These are phyloP conservation scores for Talaromyces liani DNA, from an alignment of 495 filamentous ascomycete species.

Conservation along the genomic window DNA sequence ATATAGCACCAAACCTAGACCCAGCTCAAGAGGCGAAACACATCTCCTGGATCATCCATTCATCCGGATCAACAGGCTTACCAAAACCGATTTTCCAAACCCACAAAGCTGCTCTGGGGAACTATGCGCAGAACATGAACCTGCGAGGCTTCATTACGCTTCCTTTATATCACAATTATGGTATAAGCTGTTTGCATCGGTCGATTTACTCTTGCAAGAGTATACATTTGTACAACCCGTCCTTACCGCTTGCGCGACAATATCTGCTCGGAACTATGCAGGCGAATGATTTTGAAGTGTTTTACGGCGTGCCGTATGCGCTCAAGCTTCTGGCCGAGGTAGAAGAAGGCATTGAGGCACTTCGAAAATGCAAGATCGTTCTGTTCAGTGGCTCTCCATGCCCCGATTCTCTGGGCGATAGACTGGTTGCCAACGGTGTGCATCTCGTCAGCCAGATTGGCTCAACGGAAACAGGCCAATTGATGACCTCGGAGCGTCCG, in stretches of 20 bases:
- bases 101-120: slow-evolving; percentile 28
- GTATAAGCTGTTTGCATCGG: slow-evolving; percentile 40
- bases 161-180: slow-evolving; percentile 47
- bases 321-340: slow-evolving; percentile 41
- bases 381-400: slow-evolving; percentile 40
- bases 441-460: slow-evolving; percentile 46
- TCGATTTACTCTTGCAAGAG: slow-evolving; percentile 31
- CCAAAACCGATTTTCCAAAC: slow-evolving; percentile 37
- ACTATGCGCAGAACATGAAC: slow-evolving; percentile 31
- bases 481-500: slow-evolving; percentile 45
- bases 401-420: slow-evolving; percentile 43
- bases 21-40: slow-evolving; percentile 15
- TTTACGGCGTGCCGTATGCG: slow-evolving; percentile 41
- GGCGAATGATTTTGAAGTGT: slow-evolving; percentile 28
- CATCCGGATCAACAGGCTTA: slow-evolving; percentile 31
- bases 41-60: slow-evolving; percentile 37
- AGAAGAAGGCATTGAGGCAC: slow-evolving; percentile 26
- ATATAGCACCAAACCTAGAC: slow-evolving; percentile 14
- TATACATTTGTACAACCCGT: slow-evolving; percentile 38
- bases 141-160: slow-evolving; percentile 42
- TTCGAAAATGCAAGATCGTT: slow-evolving; percentile 35
- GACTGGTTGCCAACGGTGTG: slow-evolving; percentile 45
- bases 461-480: slow-evolving; percentile 48
- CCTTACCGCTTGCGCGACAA: slow-evolving; percentile 32
- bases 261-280: slow-evolving; percentile 32